Conservation (phyloP, 768 basidiomycete genomes). For the Arthromyces matolae region DNA sequence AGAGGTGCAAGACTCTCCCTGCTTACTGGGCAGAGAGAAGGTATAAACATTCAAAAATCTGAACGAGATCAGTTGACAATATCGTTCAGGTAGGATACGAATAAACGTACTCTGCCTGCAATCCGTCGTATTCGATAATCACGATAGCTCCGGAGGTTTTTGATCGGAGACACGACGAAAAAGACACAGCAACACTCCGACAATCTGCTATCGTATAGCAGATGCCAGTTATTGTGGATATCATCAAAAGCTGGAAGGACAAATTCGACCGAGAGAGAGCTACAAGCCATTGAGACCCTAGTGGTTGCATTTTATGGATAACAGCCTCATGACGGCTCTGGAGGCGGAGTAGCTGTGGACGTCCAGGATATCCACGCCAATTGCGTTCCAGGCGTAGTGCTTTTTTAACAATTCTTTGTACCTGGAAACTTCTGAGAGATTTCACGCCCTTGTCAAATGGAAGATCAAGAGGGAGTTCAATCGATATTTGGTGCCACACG, state of each 20-base stretch:
- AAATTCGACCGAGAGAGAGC: slow-evolving; percentile 31
- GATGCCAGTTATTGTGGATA: slow-evolving; percentile 34
- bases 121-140: slow-evolving; percentile 9
- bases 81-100: not conserved
- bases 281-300: slow-evolving; percentile 49
- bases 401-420: slow-evolving; percentile 39
- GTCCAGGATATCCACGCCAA: slow-evolving; percentile 39
- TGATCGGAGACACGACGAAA: slow-evolving; percentile 28
- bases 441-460: slow-evolving; percentile 28
- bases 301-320: slow-evolving; percentile 43
- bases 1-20: slow-evolving; percentile 7
- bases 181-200: slow-evolving; percentile 25
- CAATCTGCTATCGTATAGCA: slow-evolving; percentile 28
- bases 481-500: slow-evolving; percentile 49
- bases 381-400: slow-evolving; percentile 49
- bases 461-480: slow-evolving; percentile 47
- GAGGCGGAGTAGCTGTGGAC: slow-evolving; percentile 32
- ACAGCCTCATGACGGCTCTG: slow-evolving; percentile 36
- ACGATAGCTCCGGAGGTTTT: slow-evolving; percentile 11
- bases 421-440: slow-evolving; percentile 34
- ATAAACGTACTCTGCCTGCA: slow-evolving; percentile 10
- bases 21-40: slow-evolving; percentile 14
- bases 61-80: not conserved
- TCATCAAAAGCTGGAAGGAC: slow-evolving; percentile 39
- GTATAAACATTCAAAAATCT: slow-evolving; percentile 21